Conservation (phyloP, 2,329 filamentous ascomycete genomes). For the Ascochyta viciae-villosae region DNA sequence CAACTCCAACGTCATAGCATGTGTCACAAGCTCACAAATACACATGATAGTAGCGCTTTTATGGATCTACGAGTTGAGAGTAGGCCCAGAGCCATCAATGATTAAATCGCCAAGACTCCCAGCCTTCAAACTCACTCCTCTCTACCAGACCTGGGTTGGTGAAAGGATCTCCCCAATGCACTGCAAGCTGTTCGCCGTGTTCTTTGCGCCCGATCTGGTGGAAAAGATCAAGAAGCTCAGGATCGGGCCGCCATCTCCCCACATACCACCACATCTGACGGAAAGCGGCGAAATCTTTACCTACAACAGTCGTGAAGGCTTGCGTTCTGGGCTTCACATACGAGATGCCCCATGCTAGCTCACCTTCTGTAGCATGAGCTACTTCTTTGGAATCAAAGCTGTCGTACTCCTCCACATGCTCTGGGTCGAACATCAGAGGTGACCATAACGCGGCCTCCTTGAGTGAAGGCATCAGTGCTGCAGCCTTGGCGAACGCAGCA, state of each 20-base stretch:
- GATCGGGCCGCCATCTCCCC: constrained; percentile 19
- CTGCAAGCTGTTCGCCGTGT: background rate
- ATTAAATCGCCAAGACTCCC: constrained; percentile 6
- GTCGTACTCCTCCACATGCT: background rate
- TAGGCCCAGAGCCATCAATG: background rate
- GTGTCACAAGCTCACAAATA: too few species aligned
- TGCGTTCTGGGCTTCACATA: constrained; percentile 7
- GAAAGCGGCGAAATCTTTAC: constrained; percentile 2
- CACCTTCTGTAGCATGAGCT: background rate
- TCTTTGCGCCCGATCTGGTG: constrained; percentile 13
- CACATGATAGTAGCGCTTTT: too few species aligned
- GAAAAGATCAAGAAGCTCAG: constrained; percentile 17
- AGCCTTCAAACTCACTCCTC: constrained; percentile 1
- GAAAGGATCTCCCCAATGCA: constrained; percentile 3
- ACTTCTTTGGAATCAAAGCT: constrained; percentile 3
- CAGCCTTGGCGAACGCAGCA: constrained; percentile 27
- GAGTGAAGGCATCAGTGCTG: constrained; percentile 22
- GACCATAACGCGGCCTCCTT: constrained; percentile 20
- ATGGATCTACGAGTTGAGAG: too few species aligned
- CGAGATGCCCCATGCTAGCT: constrained; percentile 17
- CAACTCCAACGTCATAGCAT: too few species aligned
- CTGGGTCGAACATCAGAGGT: constrained; percentile 12
- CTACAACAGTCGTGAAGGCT: background rate
- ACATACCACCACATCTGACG: constrained; percentile 18
- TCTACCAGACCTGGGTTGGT: constrained; percentile 1